Conservation (phyloP, 2,329 filamentous ascomycete genomes). For the Neoscytalidium dimidiatum region DNA sequence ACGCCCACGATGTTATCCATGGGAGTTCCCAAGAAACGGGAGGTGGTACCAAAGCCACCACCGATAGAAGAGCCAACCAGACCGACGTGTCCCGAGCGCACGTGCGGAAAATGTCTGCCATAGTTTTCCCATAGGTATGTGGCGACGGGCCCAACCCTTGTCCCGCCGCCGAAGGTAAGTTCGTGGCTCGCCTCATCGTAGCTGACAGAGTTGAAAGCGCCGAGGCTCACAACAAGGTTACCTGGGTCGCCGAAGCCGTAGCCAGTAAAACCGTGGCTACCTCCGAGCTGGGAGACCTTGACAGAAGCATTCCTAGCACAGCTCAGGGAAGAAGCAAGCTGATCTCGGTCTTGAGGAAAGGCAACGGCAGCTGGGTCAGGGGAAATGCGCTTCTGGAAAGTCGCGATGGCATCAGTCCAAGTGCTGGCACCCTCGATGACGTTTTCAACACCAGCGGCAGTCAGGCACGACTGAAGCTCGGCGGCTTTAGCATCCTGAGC, state of each 20-base stretch:
- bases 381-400: constrained; percentile 24
- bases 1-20: constrained; percentile 25
- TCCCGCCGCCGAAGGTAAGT: constrained; percentile 24
- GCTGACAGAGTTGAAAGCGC: constrained; percentile 21
- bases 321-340: constrained; percentile 22
- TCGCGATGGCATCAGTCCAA: constrained; percentile 21
- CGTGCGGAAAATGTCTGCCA: constrained; percentile 26
- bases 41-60: constrained; percentile 24
- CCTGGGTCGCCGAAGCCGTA: constrained; percentile 24
- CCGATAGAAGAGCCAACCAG: constrained; percentile 24
- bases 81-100: constrained; percentile 24
- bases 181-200: constrained; percentile 22
- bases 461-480: constrained; percentile 21
- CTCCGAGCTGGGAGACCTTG: constrained; percentile 24
- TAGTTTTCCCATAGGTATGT: constrained; percentile 26
- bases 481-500: constrained; percentile 7
- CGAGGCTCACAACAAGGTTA: constrained; percentile 24
- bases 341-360: constrained; percentile 17
- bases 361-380: constrained; percentile 24
- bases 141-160: constrained; percentile 23
- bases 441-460: constrained; percentile 5
- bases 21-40: constrained; percentile 24
- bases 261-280: constrained; percentile 24
- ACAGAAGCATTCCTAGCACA: constrained; percentile 23
- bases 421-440: constrained; percentile 17